Percentiles rank a stretch among this genome's conserved stretches.
phyloP scores from a whole-genome alignment of 495 filamentous ascomycete genomes.

The Bryoglossum gracile region DNA sequence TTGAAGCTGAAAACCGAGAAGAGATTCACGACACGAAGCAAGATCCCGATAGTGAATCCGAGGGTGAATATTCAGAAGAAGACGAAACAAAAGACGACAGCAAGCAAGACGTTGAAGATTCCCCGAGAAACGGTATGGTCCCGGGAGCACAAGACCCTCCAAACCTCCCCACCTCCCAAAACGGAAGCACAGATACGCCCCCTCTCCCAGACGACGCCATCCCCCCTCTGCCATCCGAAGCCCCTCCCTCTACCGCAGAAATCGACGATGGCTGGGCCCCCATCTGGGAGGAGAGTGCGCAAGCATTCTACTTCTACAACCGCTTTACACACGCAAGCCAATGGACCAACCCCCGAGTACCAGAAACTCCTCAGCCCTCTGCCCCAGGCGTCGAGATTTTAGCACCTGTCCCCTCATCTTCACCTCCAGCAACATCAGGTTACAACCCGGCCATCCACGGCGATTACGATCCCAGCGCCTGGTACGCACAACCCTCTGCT shows the following conservation, averaged over 20 bases:
- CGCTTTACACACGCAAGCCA: constrained; percentile 67
- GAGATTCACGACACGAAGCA: no score
- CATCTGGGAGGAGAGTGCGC: constrained; percentile 66
- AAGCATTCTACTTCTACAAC: constrained; percentile 87
- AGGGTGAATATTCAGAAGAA: not conserved
- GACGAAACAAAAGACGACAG: not conserved
- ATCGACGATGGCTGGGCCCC: constrained; percentile 83
- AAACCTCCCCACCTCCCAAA: not conserved
- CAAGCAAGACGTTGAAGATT: constrained; percentile 2
- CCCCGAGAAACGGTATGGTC: constrained; percentile 1
- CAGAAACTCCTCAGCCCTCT: constrained; percentile 30
- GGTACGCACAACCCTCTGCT: constrained; percentile 61
- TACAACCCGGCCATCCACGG: constrained; percentile 97
- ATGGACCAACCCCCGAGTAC: constrained; percentile 85
- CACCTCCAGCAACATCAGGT: constrained; percentile 39
- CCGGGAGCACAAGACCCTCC: constrained; percentile 6
- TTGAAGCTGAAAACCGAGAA: no score
- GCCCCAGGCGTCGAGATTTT: constrained; percentile 24
- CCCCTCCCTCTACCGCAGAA: constrained; percentile 37
- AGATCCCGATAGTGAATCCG: not conserved
- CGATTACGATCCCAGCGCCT: constrained; percentile 86
- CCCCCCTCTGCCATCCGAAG: constrained; percentile 25
- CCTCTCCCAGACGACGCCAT: constrained; percentile 21
- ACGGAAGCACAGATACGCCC: constrained; percentile 15
- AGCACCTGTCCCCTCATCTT: constrained; percentile 10